phyloP scores from a whole-genome alignment of 441 rosid genomes.

The Populus hybrid region DNA sequence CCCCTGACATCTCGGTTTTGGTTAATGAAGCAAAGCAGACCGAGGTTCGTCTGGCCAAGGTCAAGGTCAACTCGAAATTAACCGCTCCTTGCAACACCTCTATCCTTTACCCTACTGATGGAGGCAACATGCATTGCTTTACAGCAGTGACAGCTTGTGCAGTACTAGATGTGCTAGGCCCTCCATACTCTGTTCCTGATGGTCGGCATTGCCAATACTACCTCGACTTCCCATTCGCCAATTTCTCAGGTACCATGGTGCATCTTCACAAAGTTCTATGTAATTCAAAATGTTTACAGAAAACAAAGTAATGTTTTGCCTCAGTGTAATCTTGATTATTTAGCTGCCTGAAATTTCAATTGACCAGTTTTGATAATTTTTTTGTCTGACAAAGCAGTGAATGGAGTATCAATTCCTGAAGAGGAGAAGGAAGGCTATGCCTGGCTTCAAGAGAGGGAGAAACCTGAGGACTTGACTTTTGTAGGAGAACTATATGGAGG shows the following conservation, averaged over 20 bases:
- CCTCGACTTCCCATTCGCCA: constrained; percentile 46
- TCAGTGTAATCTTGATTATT: too few species aligned
- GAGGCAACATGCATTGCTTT: constrained; percentile 96
- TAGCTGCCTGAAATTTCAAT: too few species aligned
- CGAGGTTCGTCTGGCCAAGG: constrained; percentile 47
- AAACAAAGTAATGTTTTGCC: neutral
- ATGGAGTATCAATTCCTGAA: constrained; percentile 37
- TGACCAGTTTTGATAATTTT: too few species aligned
- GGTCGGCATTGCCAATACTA: constrained; percentile 89
- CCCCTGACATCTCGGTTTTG: neutral
- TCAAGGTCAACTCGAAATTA: constrained; percentile 64
- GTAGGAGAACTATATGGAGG: constrained; percentile 52
- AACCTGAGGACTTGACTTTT: constrained; percentile 50
- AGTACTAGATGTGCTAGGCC: constrained; percentile 85
- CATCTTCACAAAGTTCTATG: neutral
- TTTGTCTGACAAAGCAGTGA: constrained; percentile 31
- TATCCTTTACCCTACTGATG: constrained; percentile 84
- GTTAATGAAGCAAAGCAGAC: constrained; percentile 14
- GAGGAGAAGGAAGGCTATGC: constrained; percentile 55
- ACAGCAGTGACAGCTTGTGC: constrained; percentile 84
- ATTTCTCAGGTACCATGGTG: constrained; percentile 44
- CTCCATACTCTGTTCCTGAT: constrained; percentile 70
- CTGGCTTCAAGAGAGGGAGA: constrained; percentile 72
- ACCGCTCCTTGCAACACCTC: constrained; percentile 75
- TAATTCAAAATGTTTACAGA: neutral